Base-by-base conservation (phyloP, 768 basidiomycete genomes). In the Boletus edulis region DNA sequence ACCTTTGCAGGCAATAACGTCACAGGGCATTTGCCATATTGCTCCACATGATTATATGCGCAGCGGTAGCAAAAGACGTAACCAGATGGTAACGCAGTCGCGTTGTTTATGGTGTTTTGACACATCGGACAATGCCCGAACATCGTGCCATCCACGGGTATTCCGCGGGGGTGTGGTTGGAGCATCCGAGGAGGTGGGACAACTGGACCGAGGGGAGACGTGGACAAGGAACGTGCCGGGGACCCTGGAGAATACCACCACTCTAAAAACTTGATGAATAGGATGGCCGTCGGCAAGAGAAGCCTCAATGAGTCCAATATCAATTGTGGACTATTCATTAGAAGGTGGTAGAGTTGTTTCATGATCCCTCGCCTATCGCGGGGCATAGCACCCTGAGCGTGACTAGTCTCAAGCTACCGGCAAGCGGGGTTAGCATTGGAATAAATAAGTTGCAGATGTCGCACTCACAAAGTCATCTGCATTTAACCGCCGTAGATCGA, bases 221-320 rank as follows among this genome's bases (percentile, higher is more conserved):
- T 77, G 10, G 83, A 79, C 50, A 91, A 73, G n/a, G 83, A 83
- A 39, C 85, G 83, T 17, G 89, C 91, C 4, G 89, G 94, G 12
- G 92, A 97, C 42, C 81, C 81, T 20, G 97, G 94, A 5, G 94
- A 95, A 67, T 98, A 98, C 94, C 96, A 99, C 94, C 97, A 99
- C 73, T 98, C 94, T 44, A 97, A 77, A 72, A 98, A 95, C 72
- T 94, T 96, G 76, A 99, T 78, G 68, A 92, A 90, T 72, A 99
- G 96, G 55, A 99, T 94, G 40, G 89, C 87, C 18, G 87, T 89
- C 15, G 92, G 96, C 34, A 94, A 81, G 44, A 91, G 77, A 45
- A 91, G 74, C 55, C 86, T 83, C 38, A 94, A 76, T 3, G 90
- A 92, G 67, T 94, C 89, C 32, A 94, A 77, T 10, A 89, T 62